These are phyloP conservation scores for Nicotiana attenuata DNA, from an alignment of 257 asterid genomes.

Conservation along the genomic window DNA sequence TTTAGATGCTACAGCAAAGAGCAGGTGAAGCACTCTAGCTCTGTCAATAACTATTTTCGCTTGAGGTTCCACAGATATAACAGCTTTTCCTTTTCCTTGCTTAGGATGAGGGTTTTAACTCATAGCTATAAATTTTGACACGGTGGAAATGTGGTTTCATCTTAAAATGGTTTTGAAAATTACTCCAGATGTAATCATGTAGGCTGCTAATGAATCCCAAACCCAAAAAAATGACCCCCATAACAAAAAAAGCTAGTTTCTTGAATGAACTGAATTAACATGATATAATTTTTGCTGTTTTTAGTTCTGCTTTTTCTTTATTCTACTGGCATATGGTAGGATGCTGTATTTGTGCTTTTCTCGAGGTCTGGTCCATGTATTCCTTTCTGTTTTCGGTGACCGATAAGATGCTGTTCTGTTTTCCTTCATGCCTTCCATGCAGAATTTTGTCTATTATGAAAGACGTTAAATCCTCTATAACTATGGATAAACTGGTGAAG, in stretches of 20 bases:
- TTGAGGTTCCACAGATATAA: neutral
- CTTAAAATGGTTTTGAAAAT: neutral
- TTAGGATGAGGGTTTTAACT: neutral
- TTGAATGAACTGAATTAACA: neutral
- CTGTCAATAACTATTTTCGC: neutral
- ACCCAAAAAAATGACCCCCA: neutral
- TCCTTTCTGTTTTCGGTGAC: neutral
- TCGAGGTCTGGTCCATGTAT: neutral
- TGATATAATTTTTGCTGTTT: neutral
- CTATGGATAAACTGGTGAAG: conserved; percentile 38
- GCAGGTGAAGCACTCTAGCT: conserved; percentile 43
- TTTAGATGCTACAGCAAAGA: conserved; percentile 53
- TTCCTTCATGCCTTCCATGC: conserved; percentile 18
- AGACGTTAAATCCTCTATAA: conserved; percentile 49
- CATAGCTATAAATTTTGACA: neutral
- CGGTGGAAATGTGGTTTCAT: neutral
- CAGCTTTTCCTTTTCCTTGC: neutral
- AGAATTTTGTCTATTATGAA: conserved; percentile 55
- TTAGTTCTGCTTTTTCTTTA: neutral
- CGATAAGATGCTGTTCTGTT: neutral
- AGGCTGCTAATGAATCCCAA: neutral
- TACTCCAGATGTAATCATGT: neutral
- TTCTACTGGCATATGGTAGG: neutral
- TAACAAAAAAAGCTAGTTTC: neutral
- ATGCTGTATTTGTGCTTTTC: neutral